A percentile compares a stretch with the other conserved stretches of the same genome.
Evolutionary conservation across 306 rosid species (phyloP).

Genomic region (Sesbania bispinosa): DNA sequence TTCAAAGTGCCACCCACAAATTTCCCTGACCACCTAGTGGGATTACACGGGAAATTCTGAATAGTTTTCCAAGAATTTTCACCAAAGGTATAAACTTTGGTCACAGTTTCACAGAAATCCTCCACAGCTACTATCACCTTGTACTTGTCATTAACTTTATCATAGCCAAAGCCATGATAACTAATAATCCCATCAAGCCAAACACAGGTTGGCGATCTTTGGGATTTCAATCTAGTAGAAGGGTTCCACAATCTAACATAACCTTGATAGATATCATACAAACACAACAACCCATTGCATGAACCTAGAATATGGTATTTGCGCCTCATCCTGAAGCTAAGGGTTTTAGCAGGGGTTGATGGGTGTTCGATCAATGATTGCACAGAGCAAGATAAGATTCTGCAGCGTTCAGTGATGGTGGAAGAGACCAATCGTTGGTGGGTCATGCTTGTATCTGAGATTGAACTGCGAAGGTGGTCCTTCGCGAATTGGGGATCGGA

Average conservation of each 20-base stretch:
- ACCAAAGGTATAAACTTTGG: constrained; percentile 11
- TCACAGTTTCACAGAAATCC: background rate
- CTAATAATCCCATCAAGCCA: rapidly evolving
- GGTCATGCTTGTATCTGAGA: background rate
- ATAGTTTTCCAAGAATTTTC: background rate
- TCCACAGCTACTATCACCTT: background rate
- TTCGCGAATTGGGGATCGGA: constrained; percentile 16
- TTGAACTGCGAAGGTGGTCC: background rate
- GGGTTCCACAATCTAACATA: constrained; percentile 24
- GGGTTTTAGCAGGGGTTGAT: background rate
- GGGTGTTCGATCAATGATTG: background rate
- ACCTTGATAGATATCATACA: background rate
- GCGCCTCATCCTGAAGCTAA: background rate
- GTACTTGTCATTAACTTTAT: constrained; percentile 18
- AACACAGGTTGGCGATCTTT: background rate
- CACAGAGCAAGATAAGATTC: background rate
- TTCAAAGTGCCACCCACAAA: constrained; percentile 14
- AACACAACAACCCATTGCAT: constrained; percentile 22
- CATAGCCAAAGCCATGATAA: constrained; percentile 13
- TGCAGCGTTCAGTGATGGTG: too few species aligned
- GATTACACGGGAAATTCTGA: background rate
- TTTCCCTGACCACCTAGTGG: background rate
- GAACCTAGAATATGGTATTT: background rate
- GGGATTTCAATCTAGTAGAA: background rate
- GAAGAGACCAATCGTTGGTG: background rate